Base-by-base conservation (phyloP, 1,284 basidiomycete genomes). In the Cryptococcus sp. region DNA sequence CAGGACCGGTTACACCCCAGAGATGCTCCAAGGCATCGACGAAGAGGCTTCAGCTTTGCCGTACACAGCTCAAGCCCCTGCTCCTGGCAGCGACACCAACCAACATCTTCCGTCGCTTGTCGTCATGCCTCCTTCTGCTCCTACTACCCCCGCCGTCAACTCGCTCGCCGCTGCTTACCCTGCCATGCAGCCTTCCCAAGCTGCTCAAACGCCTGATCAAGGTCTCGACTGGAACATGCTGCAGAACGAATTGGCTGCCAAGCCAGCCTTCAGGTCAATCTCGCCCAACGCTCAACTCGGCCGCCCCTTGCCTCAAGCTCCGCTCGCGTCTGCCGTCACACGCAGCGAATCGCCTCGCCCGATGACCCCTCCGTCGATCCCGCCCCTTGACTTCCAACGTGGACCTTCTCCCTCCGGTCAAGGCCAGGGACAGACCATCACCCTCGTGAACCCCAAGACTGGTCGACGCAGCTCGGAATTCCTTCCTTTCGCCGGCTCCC, bases 331-430 rank as follows among this genome's bases (percentile, higher is more conserved):
- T 43, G 17, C 50, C 27, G 20, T 17, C 40, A 19, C 23, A 20
- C 25, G 38, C 39, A 38, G 46, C 15, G 46, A 55, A 22, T 56
- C 54, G 15, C 52, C 55, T 22, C 43, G 54, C 55, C 52, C 60
- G 19, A 52, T 41, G 30, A 52, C 58, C 11, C 61, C 64, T 47
- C 66, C 69, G 25, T 64, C 55, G 6, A 55, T 71, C 54, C 69
- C 69, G 23, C 63, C 68, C 74, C 10, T 80, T 66, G 3, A 78
- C 70, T 53, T 78, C 41, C 70, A 89, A 89, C 62, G 83, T 79
- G 0, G 80, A 81, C 46, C 82, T 81, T 67, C 87, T 77, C 88
- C 88, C 89, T 41, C 81, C 82, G 59, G 57, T 22, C 30, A 35
- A 35, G 30, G 30, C 30, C 30, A 35, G 30, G 30, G 30, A 35